These are phyloP conservation scores for Huntiella decipiens DNA, from an alignment of 2,329 filamentous ascomycete species.

Conservation along the genomic window DNA sequence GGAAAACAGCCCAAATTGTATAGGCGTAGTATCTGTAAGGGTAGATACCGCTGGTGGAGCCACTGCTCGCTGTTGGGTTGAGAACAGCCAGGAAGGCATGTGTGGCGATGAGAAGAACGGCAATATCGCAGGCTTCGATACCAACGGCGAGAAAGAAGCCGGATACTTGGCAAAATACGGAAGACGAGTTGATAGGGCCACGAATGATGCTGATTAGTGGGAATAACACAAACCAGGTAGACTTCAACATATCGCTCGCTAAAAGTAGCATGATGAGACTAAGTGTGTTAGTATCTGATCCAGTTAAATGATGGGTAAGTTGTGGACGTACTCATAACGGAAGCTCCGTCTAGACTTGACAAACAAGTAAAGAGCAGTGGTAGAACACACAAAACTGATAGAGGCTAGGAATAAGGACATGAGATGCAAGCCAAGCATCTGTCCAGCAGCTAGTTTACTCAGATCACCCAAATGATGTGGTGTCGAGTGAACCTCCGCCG, in stretches of 20 bases:
- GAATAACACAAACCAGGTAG: slow-evolving; percentile 48
- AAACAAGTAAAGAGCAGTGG: slow-evolving; percentile 52
- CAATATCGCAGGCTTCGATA: slow-evolving; percentile 52
- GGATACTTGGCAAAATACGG: slow-evolving; percentile 44
- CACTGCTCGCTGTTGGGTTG: slow-evolving; percentile 26
- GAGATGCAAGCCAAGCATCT: slow-evolving; percentile 14
- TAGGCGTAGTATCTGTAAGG: slow-evolving; percentile 45
- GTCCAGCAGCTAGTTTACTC: neutral
- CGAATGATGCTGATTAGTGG: slow-evolving; percentile 36
- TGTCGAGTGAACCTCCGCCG: neutral
- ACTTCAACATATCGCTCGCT: slow-evolving; percentile 52
- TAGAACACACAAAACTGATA: slow-evolving; percentile 35
- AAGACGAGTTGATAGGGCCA: slow-evolving; percentile 30
- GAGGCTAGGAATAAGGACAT: slow-evolving; percentile 24
- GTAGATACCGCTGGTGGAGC: slow-evolving; percentile 43
- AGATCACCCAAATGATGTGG: neutral
- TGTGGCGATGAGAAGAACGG: slow-evolving; percentile 52
- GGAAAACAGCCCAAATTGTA: slow-evolving; percentile 34
- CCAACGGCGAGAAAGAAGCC: slow-evolving; percentile 49
- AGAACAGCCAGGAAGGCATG: slow-evolving; percentile 59
- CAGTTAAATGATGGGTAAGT: neutral
- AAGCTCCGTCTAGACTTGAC: slow-evolving; percentile 54
- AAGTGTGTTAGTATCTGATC: neutral
- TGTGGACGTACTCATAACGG: slow-evolving; percentile 43
- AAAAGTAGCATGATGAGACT: slow-evolving; percentile 60